Base-by-base conservation (phyloP, 495 filamentous ascomycete genomes). In the Venustampulla echinocandica region DNA sequence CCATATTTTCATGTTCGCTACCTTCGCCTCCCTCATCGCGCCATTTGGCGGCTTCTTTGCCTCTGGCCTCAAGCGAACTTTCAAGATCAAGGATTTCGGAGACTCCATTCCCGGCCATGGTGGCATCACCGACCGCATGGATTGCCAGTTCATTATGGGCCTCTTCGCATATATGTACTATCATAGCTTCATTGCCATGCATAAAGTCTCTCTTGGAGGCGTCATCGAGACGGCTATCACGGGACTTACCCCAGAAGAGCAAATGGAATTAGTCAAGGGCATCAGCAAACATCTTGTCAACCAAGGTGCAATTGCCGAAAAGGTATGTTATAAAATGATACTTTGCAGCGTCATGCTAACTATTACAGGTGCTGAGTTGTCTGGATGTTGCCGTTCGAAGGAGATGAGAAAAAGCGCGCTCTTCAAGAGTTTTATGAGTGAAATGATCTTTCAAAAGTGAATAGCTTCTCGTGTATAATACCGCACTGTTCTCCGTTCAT, bases 101-200 rank as follows among this genome's bases (percentile, higher is more conserved):
- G 87, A 99, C 61, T 87, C 85, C 15, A 97, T 99, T 54, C 93
- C 93, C 1, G 93, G 93, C 28, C 93, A 99, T 57, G 93, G 93
- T 40, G 93, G 93, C 53, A 97, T 99, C 65, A 99, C 93, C 5
- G 93, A 99, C 63, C 81, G 93, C 19, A 97, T 99, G 93, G 93
- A 99, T 59, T 99, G 93, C 67, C 93, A 99, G 61, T 96, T 96
- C 69, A 97, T 96, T 69, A 99, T 99, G 93, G 93, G 93, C 9
- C 87, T 96, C 70, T 97, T 99, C 57, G 79, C 93, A 10, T 97
- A 85, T 66, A 85, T 99, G 73, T 99, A 99, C 66, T 97, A 92
- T 67, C 87, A 95, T 64, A 90, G 87, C 58, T 99, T 99, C 63
- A 92, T 99, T 60, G 90, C 90, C 7, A 71, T 86, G 14, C 79